Evolutionary conservation across 768 basidiomycete species (phyloP).

Genomic region (Panellus pusillus): DNA sequence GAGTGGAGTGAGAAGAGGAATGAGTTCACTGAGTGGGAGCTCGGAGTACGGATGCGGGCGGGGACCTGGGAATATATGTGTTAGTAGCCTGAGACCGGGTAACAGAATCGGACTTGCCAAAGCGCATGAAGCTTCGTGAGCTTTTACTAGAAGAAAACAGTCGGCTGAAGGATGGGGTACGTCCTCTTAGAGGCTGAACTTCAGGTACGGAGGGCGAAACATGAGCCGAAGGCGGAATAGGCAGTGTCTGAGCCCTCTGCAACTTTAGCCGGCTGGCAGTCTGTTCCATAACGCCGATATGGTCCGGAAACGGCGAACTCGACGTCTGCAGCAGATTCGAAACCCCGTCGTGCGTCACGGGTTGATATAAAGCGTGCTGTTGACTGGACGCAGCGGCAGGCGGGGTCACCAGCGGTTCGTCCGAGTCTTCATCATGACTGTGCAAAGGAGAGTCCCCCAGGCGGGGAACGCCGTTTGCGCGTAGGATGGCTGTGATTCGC

Average conservation of each 20-base stretch:
- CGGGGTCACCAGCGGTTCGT: no score
- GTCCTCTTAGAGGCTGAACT: neutral
- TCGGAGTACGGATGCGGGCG: constrained; percentile 30
- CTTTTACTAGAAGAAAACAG: constrained; percentile 13
- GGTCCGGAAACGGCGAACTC: neutral
- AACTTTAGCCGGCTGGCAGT: no score
- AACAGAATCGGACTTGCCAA: neutral
- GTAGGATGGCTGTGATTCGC: constrained; percentile 56
- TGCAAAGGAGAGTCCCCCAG: constrained; percentile 19
- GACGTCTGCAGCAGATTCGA: neutral
- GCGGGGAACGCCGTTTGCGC: constrained; percentile 31
- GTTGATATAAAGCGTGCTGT: no score
- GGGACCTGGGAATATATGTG: neutral
- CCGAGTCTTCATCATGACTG: constrained; percentile 8
- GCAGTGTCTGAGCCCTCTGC: neutral
- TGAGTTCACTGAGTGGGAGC: constrained; percentile 45
- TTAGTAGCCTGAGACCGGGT: no score
- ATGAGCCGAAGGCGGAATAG: neutral
- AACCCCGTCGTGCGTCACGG: neutral
- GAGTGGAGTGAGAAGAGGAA: constrained; percentile 55
- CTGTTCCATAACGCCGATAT: neutral
- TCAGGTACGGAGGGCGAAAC: no score
- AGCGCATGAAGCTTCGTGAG: constrained; percentile 1
- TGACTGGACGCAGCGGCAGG: no score
- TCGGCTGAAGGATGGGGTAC: constrained; percentile 9